Conservation (phyloP, 106 monocot genomes). For the Amphibolis antarctica region DNA sequence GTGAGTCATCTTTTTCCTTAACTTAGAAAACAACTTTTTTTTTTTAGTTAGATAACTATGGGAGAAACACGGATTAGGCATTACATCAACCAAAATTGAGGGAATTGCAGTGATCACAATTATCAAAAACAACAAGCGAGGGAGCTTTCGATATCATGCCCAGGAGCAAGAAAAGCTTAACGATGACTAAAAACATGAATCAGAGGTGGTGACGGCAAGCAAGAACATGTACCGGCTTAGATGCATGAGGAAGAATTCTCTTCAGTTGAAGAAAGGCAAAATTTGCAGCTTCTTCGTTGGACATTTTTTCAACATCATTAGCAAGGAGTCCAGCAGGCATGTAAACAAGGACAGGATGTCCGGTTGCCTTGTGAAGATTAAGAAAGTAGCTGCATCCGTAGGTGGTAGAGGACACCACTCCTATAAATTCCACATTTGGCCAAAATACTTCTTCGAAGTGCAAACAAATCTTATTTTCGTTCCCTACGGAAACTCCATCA, state of each 20-base stretch:
- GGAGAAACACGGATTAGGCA: too few relatives aligned
- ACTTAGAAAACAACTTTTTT: too few relatives aligned
- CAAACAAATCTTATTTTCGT: constrained; percentile 88
- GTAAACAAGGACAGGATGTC: constrained; percentile 95
- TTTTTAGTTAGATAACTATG: too few relatives aligned
- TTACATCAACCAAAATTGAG: too few relatives aligned
- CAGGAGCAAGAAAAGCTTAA: not conserved
- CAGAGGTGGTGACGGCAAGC: not conserved
- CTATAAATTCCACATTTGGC: constrained; percentile 98
- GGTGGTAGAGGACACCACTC: constrained; percentile 74
- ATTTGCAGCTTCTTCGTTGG: constrained; percentile 67
- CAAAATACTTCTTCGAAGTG: constrained; percentile 94
- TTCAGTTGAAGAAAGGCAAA: constrained; percentile 85
- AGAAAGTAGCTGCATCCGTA: constrained; percentile 99
- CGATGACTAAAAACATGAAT: not conserved
- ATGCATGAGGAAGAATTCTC: constrained; percentile 68
- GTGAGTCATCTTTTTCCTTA: too few relatives aligned
- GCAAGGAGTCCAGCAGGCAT: constrained; percentile 96
- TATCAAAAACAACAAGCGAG: too few relatives aligned
- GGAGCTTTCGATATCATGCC: too few relatives aligned
- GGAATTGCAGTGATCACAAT: too few relatives aligned
- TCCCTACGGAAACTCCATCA: constrained; percentile 53
- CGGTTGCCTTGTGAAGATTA: constrained; percentile 98
- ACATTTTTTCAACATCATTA: constrained; percentile 84
- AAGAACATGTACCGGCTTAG: constrained; percentile 48